Percentiles rank a stretch among this genome's conserved stretches.
Evolutionary conservation across 225 moss, liverwort and hornwort species (phyloP).

Genomic region (Rhytidiadelphus loreus): DNA sequence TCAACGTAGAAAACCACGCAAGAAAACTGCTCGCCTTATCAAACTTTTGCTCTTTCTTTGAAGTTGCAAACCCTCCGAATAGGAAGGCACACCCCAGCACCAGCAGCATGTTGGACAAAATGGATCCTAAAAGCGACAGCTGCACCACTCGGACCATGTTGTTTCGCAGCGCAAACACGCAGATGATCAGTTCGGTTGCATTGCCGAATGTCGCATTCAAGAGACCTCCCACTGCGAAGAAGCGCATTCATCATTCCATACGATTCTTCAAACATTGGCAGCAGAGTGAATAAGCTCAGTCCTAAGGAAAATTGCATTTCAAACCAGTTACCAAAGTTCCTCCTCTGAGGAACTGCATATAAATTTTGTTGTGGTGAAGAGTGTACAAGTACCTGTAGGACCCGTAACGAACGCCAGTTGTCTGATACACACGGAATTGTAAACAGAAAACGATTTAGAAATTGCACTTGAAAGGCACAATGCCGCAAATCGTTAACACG

Average conservation of each 20-base stretch:
- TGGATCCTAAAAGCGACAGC: conserved; percentile 78
- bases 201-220: conserved; percentile 90
- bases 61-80: conserved; percentile 47
- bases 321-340: not conserved
- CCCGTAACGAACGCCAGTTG: conserved; percentile 48
- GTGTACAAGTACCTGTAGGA: conserved; percentile 25
- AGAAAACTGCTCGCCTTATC: conserved; percentile 19
- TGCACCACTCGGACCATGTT: conserved; percentile 88
- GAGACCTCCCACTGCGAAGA: conserved; percentile 55
- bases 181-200: conserved; percentile 83
- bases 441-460: not conserved
- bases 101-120: conserved; percentile 89
- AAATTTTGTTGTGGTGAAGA: not conserved
- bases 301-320: not conserved
- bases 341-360: not conserved
- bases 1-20: not conserved
- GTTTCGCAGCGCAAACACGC: conserved; percentile 59
- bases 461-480: not conserved
- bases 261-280: not conserved
- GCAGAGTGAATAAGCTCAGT: not conserved
- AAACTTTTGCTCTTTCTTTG: conserved; percentile 71
- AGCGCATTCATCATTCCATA: not conserved
- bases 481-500: not conserved
- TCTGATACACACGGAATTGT: conserved; percentile 6
- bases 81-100: conserved; percentile 82